Evolutionary conservation across 805 yeast species (phyloP).

Genomic region (Monosporozyma siamensis): DNA sequence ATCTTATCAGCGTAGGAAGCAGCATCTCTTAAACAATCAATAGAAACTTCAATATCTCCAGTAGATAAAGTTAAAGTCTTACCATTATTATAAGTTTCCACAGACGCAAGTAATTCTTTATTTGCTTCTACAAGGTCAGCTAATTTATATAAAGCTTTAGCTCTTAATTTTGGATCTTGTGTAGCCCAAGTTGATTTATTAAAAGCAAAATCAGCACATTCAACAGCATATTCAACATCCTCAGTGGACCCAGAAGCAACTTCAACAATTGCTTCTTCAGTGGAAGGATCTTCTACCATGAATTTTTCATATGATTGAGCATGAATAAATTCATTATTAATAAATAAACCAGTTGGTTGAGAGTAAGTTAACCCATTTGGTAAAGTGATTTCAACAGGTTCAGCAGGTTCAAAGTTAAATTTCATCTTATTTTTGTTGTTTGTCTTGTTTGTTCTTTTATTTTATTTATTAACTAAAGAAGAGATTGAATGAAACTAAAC

Average conservation of each 20-base stretch:
- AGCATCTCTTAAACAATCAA: slow-evolving; percentile 56
- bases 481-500: no score
- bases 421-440: no score
- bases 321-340: slow-evolving; percentile 69
- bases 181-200: slow-evolving; percentile 45
- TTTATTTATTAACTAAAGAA: no score
- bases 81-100: slow-evolving; percentile 73
- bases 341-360: slow-evolving; percentile 85
- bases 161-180: slow-evolving; percentile 49
- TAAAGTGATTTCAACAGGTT: slow-evolving; percentile 38
- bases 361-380: slow-evolving; percentile 60
- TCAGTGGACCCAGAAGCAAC: slow-evolving; percentile 50
- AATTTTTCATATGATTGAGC: slow-evolving; percentile 48
- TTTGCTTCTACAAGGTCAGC: slow-evolving; percentile 63
- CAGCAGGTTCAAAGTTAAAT: slow-evolving; percentile 15
- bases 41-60: slow-evolving; percentile 58
- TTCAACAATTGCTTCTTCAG: slow-evolving; percentile 50
- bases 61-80: slow-evolving; percentile 56
- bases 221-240: slow-evolving; percentile 63
- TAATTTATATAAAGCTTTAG: slow-evolving; percentile 43
- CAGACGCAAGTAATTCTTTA: slow-evolving; percentile 52
- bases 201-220: slow-evolving; percentile 58
- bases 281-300: slow-evolving; percentile 47
- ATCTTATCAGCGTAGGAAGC: slow-evolving; percentile 69
- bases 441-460: no score